Evolutionary conservation across 176 grass and related monocot genomes (phyloP).

Genomic region (Phragmites australis): DNA sequence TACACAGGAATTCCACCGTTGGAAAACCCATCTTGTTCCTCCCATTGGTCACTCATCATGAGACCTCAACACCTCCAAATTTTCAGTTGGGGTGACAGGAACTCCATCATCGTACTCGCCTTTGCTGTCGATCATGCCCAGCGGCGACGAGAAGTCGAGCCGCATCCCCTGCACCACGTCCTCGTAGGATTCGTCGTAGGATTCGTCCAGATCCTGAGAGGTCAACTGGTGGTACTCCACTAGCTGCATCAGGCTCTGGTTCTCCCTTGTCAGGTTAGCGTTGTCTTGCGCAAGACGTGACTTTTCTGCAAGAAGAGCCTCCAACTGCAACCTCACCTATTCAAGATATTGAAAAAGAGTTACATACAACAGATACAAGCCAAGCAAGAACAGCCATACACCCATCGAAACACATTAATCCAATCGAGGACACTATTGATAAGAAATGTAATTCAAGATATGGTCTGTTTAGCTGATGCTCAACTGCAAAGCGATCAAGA

Average conservation of each 20-base stretch:
- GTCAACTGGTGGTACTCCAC: constrained; percentile 97
- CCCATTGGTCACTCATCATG: neutral
- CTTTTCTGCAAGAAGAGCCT: constrained; percentile 83
- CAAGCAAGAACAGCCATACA: neutral
- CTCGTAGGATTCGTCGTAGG: constrained; percentile 74
- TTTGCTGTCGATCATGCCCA: constrained; percentile 44
- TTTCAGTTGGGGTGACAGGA: constrained; percentile 30
- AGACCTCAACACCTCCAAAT: neutral
- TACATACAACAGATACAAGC: too few species aligned
- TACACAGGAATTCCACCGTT: constrained; percentile 33
- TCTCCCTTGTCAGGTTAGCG: constrained; percentile 70
- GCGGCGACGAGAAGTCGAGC: constrained; percentile 69
- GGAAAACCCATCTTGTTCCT: constrained; percentile 29
- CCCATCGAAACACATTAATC: neutral
- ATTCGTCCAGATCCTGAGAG: constrained; percentile 62
- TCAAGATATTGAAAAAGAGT: neutral
- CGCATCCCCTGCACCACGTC: constrained; percentile 66
- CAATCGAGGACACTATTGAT: too few species aligned
- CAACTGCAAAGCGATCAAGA: too few species aligned
- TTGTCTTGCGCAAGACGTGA: constrained; percentile 88
- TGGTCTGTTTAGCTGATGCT: neutral
- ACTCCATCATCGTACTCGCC: constrained; percentile 27
- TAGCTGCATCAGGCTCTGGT: constrained; percentile 81
- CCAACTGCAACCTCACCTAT: constrained; percentile 84
- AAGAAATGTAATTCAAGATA: neutral